These are phyloP conservation scores for Diplodia seriata DNA, from an alignment of 2,329 filamentous ascomycete genomes.

Conservation along the genomic window DNA sequence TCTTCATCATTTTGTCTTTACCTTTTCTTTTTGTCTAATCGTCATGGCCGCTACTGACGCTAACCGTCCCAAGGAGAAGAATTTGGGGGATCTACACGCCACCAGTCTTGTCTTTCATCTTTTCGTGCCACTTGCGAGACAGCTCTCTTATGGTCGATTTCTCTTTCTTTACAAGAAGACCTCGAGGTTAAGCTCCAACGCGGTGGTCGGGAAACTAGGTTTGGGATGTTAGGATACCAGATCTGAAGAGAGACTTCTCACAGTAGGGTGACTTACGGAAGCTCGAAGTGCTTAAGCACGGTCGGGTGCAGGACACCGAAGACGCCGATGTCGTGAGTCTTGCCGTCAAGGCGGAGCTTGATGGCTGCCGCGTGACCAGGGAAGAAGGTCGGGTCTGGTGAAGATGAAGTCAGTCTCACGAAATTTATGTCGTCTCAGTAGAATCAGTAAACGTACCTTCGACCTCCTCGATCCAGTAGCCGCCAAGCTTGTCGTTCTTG, in stretches of 20 bases:
- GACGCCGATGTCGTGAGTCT: slow-evolving; percentile 79
- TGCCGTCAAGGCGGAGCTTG: slow-evolving; percentile 75
- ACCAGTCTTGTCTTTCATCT: neutral
- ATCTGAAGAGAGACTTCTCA: neutral
- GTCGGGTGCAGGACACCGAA: slow-evolving; percentile 94
- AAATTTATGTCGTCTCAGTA: neutral
- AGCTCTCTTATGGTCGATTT: neutral
- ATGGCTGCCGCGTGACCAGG: slow-evolving; percentile 86
- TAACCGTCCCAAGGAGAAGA: neutral
- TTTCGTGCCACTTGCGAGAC: neutral
- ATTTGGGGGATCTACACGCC: slow-evolving; percentile 12
- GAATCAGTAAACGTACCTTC: slow-evolving; percentile 62
- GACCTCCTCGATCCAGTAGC: slow-evolving; percentile 95
- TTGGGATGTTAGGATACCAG: neutral
- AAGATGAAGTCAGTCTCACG: slow-evolving; percentile 1
- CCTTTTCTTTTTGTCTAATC: slow-evolving; percentile 21
- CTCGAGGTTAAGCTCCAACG: slow-evolving; percentile 92
- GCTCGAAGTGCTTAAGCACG: slow-evolving; percentile 90
- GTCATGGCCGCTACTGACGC: slow-evolving; percentile 1
- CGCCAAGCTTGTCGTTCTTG: slow-evolving; percentile 65
- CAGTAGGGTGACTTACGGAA: slow-evolving; percentile 65
- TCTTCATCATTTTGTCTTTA: slow-evolving; percentile 18
- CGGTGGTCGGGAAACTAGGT: slow-evolving; percentile 84
- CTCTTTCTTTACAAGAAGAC: slow-evolving; percentile 72
- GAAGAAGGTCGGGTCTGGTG: slow-evolving; percentile 82